phyloP scores from a whole-genome alignment of 805 yeast species.

The Lipomyces orientalis region DNA sequence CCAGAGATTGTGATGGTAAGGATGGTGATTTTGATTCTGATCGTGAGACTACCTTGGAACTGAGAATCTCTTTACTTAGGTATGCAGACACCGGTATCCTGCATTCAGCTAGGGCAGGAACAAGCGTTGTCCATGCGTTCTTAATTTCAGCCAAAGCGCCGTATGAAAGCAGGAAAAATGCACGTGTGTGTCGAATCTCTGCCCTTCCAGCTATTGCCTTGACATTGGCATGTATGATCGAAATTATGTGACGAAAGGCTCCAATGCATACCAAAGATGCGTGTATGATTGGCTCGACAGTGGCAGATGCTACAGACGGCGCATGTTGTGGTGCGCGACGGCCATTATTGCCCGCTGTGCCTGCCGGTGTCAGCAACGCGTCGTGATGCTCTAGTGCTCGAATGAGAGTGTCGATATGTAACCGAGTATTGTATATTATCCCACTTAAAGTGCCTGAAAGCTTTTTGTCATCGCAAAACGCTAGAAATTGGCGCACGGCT shows the following conservation, averaged over 20 bases:
- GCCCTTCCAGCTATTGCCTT: conserved; percentile 57
- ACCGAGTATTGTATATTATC: conserved; percentile 27
- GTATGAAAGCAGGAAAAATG: conserved; percentile 63
- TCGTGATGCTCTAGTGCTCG: conserved; percentile 39
- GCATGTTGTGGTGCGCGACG: conserved; percentile 33
- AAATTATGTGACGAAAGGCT: conserved; percentile 60
- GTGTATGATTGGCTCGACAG: conserved; percentile 49
- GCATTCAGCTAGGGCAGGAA: conserved; percentile 41
- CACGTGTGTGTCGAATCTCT: conserved; percentile 68
- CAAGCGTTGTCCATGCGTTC: conserved; percentile 63
- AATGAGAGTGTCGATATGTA: conserved; percentile 36
- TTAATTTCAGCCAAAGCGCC: conserved; percentile 70
- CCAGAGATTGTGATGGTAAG: background rate
- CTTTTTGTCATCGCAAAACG: conserved; percentile 36
- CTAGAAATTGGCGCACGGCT: conserved; percentile 37
- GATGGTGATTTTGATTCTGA: conserved; percentile 4
- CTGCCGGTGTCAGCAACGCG: conserved; percentile 27
- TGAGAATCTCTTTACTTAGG: conserved; percentile 4
- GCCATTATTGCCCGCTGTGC: conserved; percentile 36
- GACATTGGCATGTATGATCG: conserved; percentile 56
- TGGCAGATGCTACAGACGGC: conserved; percentile 9
- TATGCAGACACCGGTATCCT: conserved; percentile 13
- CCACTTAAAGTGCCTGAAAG: conserved; percentile 30
- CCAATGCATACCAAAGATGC: conserved; percentile 49
- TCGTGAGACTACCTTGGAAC: background rate